Evolutionary conservation across 257 asterid species (phyloP), one percentile per base, ranked within the genome.

Genomic region (Capsicum pubescens): DNA sequence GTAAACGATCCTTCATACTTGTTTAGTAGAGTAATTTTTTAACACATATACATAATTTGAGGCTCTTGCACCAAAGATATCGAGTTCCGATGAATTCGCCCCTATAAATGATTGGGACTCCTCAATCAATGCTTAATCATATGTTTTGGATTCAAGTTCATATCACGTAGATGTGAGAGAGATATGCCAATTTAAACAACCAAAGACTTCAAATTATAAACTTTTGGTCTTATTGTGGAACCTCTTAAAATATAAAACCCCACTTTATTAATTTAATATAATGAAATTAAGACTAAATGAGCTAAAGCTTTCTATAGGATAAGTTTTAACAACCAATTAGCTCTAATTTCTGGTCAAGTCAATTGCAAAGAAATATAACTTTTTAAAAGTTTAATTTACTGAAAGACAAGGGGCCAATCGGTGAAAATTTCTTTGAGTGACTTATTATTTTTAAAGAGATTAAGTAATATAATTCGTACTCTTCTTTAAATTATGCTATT

Each of bases 141-240:
- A 63, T 63, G 7, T 63, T 63, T 21, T 4, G 2, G 0, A 26
- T 63, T 21, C 9, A 9, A 13, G 16, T 63, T 63, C 70, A 8
- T 60, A 64, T 64, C 44, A 64, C 3, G 11, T 35, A 35, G 11
- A 67, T 12, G 11, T 7, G 48, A 67, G 5, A 3, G 50, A 67
- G 19, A n/a, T n/a, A 67, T 67, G 74, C 74, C 50, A 36, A 14
- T 6, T 66, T 67, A 7, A 66, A 67, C 76, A 67, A 67, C 52
- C 76, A 36, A 67, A 36, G 76, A 35, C 76, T 67, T 67, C 76
- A 67, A 14, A 36, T 36, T n/a, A n/a, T 64, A 64, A 64, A 64
- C 16, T 36, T 36, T 67, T 9, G 46, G n/a, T 44, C 3, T 66
- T 42, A 11, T 13, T 14, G 46, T 32, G 12, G 10, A 66, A 66